phyloP scores from a whole-genome alignment of 1,284 basidiomycete genomes.

The Gymnopus androsaceus region DNA sequence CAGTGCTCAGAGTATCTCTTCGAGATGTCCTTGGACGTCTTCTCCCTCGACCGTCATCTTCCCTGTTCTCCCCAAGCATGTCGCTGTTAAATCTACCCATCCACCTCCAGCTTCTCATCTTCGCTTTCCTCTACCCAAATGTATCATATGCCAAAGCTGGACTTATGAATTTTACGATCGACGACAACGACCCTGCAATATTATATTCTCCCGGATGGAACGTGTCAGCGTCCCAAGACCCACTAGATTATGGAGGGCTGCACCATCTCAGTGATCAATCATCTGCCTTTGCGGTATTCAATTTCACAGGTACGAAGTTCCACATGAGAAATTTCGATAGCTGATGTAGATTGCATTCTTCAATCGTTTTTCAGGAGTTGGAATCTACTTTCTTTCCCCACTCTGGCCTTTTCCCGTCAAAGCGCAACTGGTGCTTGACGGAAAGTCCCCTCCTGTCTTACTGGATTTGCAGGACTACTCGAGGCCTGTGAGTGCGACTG shows the following conservation, averaged over 20 bases:
- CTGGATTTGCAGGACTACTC: slow-evolving; percentile 28
- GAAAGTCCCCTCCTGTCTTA: slow-evolving; percentile 2
- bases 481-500: neutral
- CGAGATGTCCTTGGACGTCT: too few relatives aligned
- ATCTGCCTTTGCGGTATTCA: slow-evolving; percentile 15
- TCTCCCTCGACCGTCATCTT: too few relatives aligned
- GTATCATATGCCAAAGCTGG: too few relatives aligned
- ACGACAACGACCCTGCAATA: slow-evolving; percentile 33
- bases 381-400: slow-evolving; percentile 37
- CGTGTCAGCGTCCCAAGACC: slow-evolving; percentile 13
- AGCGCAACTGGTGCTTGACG: slow-evolving; percentile 28
- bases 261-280: slow-evolving; percentile 27
- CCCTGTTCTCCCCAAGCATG: too few relatives aligned
- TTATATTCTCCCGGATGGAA: slow-evolving; percentile 23
- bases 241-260: slow-evolving; percentile 33
- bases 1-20: too few relatives aligned
- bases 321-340: neutral
- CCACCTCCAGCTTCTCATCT: slow-evolving; percentile 2
- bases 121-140: neutral
- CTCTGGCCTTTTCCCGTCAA: slow-evolving; percentile 35
- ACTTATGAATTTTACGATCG: slow-evolving; percentile 35
- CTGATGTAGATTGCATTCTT: neutral
- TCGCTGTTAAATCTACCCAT: slow-evolving; percentile 1
- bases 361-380: slow-evolving; percentile 31
- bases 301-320: slow-evolving; percentile 23